Evolutionary conservation across 352 stramenopile genomes (phyloP).

Genomic region (Phytophthora fragariaefolia): DNA sequence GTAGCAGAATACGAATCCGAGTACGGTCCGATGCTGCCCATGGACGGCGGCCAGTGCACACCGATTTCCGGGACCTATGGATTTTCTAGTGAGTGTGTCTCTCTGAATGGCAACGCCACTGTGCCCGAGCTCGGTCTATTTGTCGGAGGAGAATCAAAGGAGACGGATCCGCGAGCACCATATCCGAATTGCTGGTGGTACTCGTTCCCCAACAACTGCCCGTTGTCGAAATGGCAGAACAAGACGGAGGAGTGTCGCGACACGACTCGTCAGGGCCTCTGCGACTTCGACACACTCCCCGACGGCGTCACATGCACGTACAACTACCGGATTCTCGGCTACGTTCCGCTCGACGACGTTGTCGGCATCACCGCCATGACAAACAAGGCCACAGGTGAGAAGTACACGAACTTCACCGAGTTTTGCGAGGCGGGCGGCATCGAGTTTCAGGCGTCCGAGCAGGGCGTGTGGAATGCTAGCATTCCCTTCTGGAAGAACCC

Average conservation of each 20-base stretch:
- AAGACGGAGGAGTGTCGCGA: conserved; percentile 58
- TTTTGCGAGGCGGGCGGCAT: conserved; percentile 66
- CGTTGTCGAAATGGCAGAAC: conserved; percentile 35
- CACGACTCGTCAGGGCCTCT: conserved; percentile 50
- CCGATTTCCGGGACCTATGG: conserved; percentile 22
- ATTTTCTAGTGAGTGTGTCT: conserved; percentile 39
- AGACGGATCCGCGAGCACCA: conserved; percentile 43
- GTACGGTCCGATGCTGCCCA: conserved; percentile 42
- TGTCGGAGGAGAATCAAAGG: conserved; percentile 39
- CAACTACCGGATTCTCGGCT: conserved; percentile 77
- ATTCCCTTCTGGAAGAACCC: conserved; percentile 75
- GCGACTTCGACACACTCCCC: conserved; percentile 48
- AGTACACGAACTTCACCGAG: conserved; percentile 70
- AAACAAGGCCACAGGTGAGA: conserved; percentile 38
- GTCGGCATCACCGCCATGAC: conserved; percentile 75
- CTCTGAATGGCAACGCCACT: conserved; percentile 36
- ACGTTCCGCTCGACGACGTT: conserved; percentile 74
- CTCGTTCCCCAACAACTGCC: conserved; percentile 63
- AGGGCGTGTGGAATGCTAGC: conserved; percentile 43
- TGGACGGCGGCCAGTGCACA: conserved; percentile 47
- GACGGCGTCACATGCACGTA: conserved; percentile 75
- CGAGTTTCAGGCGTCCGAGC: conserved; percentile 60
- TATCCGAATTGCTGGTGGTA: conserved; percentile 63
- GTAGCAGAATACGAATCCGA: conserved; percentile 41
- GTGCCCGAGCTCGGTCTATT: conserved; percentile 35